A percentile compares a stretch with the other conserved stretches of the same genome.
Evolutionary conservation across 257 asterid genomes (phyloP).

Genomic region (Fraxinus americana): DNA sequence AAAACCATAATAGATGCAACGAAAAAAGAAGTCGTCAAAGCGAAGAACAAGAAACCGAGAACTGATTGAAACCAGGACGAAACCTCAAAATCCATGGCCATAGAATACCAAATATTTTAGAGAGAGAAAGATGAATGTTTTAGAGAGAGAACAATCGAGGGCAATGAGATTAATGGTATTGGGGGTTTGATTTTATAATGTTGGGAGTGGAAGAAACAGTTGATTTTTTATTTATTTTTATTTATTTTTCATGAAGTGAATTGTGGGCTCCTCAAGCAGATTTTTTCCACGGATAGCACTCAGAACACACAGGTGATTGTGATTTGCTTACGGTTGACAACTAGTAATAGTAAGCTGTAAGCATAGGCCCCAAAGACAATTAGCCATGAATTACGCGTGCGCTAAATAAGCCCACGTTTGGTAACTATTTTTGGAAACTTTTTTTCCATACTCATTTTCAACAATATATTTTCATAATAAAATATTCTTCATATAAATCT

Average conservation of each 20-base stretch:
- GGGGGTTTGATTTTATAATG: constrained; percentile 28
- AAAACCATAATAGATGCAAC: constrained; percentile 23
- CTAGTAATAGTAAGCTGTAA: not conserved
- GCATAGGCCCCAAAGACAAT: constrained; percentile 16
- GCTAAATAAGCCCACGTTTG: not conserved
- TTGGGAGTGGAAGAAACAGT: not conserved
- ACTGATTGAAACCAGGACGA: constrained; percentile 27
- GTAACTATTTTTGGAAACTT: too few relatives aligned
- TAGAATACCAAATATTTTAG: not conserved
- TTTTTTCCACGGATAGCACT: not conserved
- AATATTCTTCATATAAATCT: too few relatives aligned
- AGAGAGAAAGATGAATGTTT: not conserved
- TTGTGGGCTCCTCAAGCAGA: not conserved
- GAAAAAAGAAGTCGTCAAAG: constrained; percentile 22
- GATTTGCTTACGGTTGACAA: not conserved
- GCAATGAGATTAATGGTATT: constrained; percentile 1
- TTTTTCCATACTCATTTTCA: too few relatives aligned
- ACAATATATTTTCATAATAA: too few relatives aligned
- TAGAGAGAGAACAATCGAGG: constrained; percentile 1
- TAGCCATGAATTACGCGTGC: constrained; percentile 39
- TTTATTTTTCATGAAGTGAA: not conserved
- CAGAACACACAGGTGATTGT: not conserved
- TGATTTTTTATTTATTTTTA: not conserved
- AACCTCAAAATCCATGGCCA: constrained; percentile 25
- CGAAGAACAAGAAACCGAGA: constrained; percentile 28